Conservation (phyloP, 106 monocot genomes). For the Dactylorhiza incarnata region DNA sequence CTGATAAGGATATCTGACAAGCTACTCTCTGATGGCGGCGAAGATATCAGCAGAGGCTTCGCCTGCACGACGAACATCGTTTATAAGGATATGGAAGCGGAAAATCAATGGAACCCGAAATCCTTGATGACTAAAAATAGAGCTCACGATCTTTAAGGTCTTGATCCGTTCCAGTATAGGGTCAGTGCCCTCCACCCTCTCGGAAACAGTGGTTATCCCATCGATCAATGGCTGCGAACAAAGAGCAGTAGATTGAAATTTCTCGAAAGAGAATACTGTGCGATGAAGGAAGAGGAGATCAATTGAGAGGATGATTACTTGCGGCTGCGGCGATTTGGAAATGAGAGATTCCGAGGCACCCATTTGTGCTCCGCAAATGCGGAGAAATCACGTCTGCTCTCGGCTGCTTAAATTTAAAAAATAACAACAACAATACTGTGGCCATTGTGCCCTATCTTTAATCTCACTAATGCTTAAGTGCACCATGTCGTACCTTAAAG, state of each 20-base stretch:
- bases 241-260: background rate
- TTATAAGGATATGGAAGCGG: background rate
- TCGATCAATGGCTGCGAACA: conserved; percentile 23
- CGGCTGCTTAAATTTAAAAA: too few species aligned
- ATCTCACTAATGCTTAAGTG: too few species aligned
- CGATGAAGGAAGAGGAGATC: background rate
- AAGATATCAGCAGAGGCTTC: conserved; percentile 55
- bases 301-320: background rate
- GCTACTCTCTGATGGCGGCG: conserved; percentile 49
- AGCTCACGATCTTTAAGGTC: conserved; percentile 57
- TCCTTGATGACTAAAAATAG: background rate
- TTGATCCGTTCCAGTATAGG: conserved; percentile 55
- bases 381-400: too few species aligned
- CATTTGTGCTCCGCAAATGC: conserved; percentile 15
- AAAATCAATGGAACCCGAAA: background rate
- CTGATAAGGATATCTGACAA: conserved; percentile 73
- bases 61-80: conserved; percentile 28
- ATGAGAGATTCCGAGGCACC: conserved; percentile 46
- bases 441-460: too few species aligned
- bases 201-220: conserved; percentile 76
- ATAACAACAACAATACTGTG: too few species aligned
- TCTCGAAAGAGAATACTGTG: background rate
- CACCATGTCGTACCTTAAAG: too few species aligned
- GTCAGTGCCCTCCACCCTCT: conserved; percentile 53
- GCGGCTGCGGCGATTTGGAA: conserved; percentile 18